A percentile compares a stretch with the other conserved stretches of the same genome.
Evolutionary conservation across 2,329 filamentous ascomycete genomes (phyloP).

Genomic region (Trichoderma koningiopsis): DNA sequence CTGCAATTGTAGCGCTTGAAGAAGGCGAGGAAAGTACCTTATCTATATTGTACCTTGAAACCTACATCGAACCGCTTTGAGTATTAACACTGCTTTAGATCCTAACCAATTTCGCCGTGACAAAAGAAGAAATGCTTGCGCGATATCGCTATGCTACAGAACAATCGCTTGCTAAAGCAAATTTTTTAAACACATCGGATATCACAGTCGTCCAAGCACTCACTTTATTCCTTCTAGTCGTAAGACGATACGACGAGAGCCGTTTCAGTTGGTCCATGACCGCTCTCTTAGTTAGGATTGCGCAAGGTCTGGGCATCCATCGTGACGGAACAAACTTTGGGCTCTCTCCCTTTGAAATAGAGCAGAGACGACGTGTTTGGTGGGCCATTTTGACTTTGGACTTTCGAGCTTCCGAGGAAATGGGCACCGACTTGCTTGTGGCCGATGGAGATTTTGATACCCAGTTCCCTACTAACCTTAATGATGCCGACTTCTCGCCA

Average conservation of each 20-base stretch:
- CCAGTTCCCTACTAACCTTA: constrained; percentile 52
- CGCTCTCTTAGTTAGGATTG: constrained; percentile 59
- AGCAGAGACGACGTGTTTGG: constrained; percentile 63
- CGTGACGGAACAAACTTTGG: constrained; percentile 55
- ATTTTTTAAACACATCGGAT: constrained; percentile 60
- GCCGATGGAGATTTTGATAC: constrained; percentile 49
- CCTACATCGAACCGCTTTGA: background rate
- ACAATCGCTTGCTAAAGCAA: constrained; percentile 58
- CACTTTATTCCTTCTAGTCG: constrained; percentile 55
- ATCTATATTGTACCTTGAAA: background rate
- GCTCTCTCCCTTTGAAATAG: constrained; percentile 59
- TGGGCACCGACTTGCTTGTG: constrained; percentile 51
- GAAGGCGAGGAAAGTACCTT: constrained; percentile 54
- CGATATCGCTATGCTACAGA: constrained; percentile 58
- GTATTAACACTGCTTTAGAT: constrained; percentile 29
- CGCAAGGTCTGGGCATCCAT: constrained; percentile 62
- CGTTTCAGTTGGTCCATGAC: constrained; percentile 63
- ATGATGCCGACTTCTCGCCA: constrained; percentile 51
- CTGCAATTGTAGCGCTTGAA: constrained; percentile 60
- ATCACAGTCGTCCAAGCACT: constrained; percentile 61
- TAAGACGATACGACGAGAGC: constrained; percentile 50
- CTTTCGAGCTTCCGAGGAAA: constrained; percentile 55
- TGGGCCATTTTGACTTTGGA: constrained; percentile 63
- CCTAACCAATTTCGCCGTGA: constrained; percentile 46
- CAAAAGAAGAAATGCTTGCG: constrained; percentile 48